A percentile compares a stretch with the other conserved stretches of the same genome.
Conservation (phyloP, 2,329 filamentous ascomycete genomes). For the Penicillium sp. region DNA sequence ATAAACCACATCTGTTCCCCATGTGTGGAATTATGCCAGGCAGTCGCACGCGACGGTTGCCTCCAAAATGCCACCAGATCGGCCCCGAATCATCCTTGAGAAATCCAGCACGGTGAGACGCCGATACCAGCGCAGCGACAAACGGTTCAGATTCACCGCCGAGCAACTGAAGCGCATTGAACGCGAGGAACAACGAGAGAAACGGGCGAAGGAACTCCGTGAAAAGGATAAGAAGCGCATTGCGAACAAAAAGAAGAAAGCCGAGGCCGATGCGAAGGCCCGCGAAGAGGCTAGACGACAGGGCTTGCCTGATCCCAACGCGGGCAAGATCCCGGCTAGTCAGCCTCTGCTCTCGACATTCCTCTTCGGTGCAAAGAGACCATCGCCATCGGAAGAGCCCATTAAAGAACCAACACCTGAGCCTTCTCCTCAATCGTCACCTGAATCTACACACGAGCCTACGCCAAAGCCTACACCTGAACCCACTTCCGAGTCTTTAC, state of each 20-base stretch:
- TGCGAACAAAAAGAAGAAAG: conserved; percentile 37
- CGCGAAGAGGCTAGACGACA: conserved; percentile 33
- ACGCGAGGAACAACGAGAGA: conserved; percentile 43
- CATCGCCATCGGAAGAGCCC: background rate
- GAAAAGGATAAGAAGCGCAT: conserved; percentile 36
- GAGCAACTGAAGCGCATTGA: conserved; percentile 40
- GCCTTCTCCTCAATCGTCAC: background rate
- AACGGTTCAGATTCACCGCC: conserved; percentile 35
- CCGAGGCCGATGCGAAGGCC: conserved; percentile 34
- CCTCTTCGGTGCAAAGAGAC: conserved; percentile 19
- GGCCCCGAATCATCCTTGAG: conserved; percentile 36
- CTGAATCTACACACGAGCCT: background rate
- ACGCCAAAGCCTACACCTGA: background rate
- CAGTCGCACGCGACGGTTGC: conserved; percentile 19
- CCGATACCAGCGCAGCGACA: conserved; percentile 40
- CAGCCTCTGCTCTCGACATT: conserved; percentile 38
- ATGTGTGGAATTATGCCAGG: conserved; percentile 18
- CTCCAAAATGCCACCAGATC: conserved; percentile 30
- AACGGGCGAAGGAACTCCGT: conserved; percentile 39
- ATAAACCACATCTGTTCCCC: conserved; percentile 6
- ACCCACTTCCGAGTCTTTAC: too few species aligned
- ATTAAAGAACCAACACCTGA: background rate
- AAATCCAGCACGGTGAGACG: conserved; percentile 41
- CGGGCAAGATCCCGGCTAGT: conserved; percentile 32
- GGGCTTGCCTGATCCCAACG: conserved; percentile 34